Conservation (phyloP, 176 grass and related monocot genomes). For the Calamus simplicifolius region DNA sequence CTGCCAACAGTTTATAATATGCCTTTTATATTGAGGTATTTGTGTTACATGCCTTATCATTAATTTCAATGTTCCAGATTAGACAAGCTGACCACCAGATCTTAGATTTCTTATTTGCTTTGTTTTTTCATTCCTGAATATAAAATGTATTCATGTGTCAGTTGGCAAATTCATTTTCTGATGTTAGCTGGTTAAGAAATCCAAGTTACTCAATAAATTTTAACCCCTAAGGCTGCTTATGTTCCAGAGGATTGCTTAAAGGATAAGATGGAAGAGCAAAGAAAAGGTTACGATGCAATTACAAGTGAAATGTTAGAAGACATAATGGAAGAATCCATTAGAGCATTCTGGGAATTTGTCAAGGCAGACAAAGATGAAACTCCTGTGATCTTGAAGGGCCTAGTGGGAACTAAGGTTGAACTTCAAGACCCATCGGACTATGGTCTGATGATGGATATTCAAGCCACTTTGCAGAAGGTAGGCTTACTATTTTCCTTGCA, state of each 20-base stretch:
- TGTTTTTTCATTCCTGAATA: background rate
- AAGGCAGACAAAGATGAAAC: constrained; percentile 68
- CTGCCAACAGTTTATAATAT: too few relatives aligned
- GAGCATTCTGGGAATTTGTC: constrained; percentile 82
- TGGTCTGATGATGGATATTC: constrained; percentile 50
- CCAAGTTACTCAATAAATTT: too few relatives aligned
- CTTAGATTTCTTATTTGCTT: background rate
- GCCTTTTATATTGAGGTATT: too few relatives aligned
- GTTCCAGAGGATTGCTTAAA: constrained; percentile 73
- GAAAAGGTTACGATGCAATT: constrained; percentile 57
- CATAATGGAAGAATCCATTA: constrained; percentile 81
- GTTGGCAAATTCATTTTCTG: too few relatives aligned
- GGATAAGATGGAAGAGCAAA: constrained; percentile 73
- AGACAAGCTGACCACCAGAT: too few relatives aligned
- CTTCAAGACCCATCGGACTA: constrained; percentile 65
- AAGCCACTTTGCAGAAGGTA: constrained; percentile 79
- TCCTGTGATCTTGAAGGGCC: constrained; percentile 48
- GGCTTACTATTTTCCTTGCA: too few relatives aligned
- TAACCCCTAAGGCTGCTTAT: background rate
- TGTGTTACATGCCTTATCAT: too few relatives aligned
- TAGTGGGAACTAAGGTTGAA: constrained; percentile 45
- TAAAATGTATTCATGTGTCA: too few relatives aligned
- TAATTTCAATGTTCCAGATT: too few relatives aligned
- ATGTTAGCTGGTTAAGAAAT: too few relatives aligned
- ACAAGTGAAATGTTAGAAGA: constrained; percentile 63